A percentile compares a stretch with the other conserved stretches of the same genome.
phyloP scores from a whole-genome alignment of 2,329 filamentous ascomycete genomes.

The Xylariaceae sp. region DNA sequence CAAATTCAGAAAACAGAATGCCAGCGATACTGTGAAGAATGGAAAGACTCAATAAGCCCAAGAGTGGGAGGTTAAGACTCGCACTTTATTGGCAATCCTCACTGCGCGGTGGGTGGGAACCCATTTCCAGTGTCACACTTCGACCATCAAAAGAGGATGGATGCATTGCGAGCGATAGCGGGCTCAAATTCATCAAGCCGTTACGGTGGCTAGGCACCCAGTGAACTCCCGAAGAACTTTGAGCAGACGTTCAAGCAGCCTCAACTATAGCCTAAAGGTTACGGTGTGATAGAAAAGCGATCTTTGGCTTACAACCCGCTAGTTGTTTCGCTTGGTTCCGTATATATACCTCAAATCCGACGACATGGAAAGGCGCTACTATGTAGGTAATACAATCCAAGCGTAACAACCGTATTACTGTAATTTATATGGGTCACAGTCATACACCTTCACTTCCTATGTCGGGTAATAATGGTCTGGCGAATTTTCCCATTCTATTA shows the following conservation, averaged over 20 bases:
- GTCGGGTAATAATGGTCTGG: background rate
- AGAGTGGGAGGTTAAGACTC: background rate
- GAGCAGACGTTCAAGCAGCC: background rate
- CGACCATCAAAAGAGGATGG: background rate
- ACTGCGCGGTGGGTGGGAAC: background rate
- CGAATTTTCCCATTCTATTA: background rate
- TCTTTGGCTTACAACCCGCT: background rate
- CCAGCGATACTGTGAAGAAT: slow-evolving; percentile 44
- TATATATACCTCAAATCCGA: background rate
- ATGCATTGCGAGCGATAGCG: background rate
- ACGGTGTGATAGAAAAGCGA: background rate
- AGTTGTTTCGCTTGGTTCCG: background rate
- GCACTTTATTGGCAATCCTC: background rate
- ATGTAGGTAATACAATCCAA: background rate
- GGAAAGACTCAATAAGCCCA: slow-evolving; percentile 53
- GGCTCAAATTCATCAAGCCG: background rate
- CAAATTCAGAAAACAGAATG: slow-evolving; percentile 68
- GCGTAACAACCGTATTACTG: background rate
- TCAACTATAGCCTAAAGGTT: background rate
- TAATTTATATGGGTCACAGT: background rate
- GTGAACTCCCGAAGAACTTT: background rate
- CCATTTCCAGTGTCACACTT: background rate
- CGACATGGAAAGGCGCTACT: background rate
- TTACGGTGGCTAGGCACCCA: background rate
- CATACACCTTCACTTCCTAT: background rate